Evolutionary conservation across 2,329 filamentous ascomycete species (phyloP).

Genomic region (Colletotrichum agaves): DNA sequence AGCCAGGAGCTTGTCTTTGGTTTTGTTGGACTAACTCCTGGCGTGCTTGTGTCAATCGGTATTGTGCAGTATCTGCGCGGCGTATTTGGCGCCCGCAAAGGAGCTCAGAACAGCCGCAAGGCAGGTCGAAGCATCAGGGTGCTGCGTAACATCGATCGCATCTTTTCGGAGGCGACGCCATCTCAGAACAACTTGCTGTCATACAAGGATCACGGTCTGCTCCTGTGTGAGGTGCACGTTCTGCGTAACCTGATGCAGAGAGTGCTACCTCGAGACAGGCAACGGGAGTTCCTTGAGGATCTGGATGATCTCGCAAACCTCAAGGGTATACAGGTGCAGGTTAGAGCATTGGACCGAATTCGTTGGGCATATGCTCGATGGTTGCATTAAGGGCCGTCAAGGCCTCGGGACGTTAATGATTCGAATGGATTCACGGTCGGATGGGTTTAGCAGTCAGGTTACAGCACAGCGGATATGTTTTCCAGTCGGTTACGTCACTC

Average conservation of each 20-base stretch:
- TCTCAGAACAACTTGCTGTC: slow-evolving; percentile 79
- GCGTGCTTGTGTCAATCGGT: slow-evolving; percentile 87
- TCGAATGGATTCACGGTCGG: slow-evolving; percentile 33
- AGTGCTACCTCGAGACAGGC: slow-evolving; percentile 78
- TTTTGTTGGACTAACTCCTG: slow-evolving; percentile 94
- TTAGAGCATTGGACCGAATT: slow-evolving; percentile 83
- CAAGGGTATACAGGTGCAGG: slow-evolving; percentile 80
- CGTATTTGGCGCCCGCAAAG: slow-evolving; percentile 76
- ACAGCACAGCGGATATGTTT: slow-evolving; percentile 31
- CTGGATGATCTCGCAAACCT: slow-evolving; percentile 87
- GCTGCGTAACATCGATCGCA: slow-evolving; percentile 88
- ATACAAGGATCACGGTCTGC: slow-evolving; percentile 91
- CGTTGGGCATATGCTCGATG: slow-evolving; percentile 91
- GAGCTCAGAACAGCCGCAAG: slow-evolving; percentile 71
- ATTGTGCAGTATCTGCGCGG: slow-evolving; percentile 76
- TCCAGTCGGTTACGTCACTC: slow-evolving; percentile 26
- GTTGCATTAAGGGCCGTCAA: slow-evolving; percentile 54
- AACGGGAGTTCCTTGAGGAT: slow-evolving; percentile 89
- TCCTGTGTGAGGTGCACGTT: slow-evolving; percentile 90
- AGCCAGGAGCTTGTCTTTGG: slow-evolving; percentile 98
- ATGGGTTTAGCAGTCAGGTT: slow-evolving; percentile 32
- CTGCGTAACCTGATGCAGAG: slow-evolving; percentile 75
- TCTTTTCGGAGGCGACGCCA: slow-evolving; percentile 74
- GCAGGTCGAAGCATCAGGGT: slow-evolving; percentile 79
- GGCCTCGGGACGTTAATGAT: slow-evolving; percentile 28